Evolutionary conservation across 2,329 filamentous ascomycete genomes (phyloP), one percentile per base, ranked within the genome.

Genomic region (Aspergillus brasiliensis): DNA sequence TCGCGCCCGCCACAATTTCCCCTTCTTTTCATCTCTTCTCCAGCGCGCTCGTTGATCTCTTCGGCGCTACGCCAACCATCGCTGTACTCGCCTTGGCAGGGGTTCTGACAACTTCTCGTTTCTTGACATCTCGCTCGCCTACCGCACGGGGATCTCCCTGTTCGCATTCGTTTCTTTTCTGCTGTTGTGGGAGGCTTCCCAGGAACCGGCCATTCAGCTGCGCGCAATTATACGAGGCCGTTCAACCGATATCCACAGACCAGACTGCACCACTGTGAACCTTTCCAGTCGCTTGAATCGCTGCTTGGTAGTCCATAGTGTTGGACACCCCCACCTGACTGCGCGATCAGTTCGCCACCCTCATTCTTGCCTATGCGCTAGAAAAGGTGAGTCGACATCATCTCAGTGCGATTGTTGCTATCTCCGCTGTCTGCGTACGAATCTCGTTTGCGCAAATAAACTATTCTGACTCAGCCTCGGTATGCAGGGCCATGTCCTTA

Each of bases 401-500:
- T 10, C 25, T 8, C 13, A 13, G 13, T 7, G 23, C 10, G 19
- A 23, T 27, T 3, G 5, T 27, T 25, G 21, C 6, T 3, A n/a
- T 13, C 10, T 15, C n/a, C 23, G 15, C 15, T n/a, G n/a, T n/a
- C n/a, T n/a, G n/a, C n/a, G n/a, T 28, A 15, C n/a, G 1, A 10
- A 13, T 15, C 11, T n/a, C 31, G 15, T 25, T 7, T 27, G 13
- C 23, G 52, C 37, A 31, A 34, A 19, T 2, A 23, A 10, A 28
- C 13, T 7, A 31, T 19, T n/a, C 11, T 34, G 21, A 31, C 13
- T 31, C 8, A 11, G 10, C 8, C 34, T 34, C 17, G 44, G 28
- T 15, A 15, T 46, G 19, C 4, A 44, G 52, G 34, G 64, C 60
- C 58, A 82, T 82, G 80, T 83, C 83, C 68, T 75, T 83, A 65